Evolutionary conservation across 768 basidiomycete genomes (phyloP).

Genomic region (Steccherinum ochraceum): DNA sequence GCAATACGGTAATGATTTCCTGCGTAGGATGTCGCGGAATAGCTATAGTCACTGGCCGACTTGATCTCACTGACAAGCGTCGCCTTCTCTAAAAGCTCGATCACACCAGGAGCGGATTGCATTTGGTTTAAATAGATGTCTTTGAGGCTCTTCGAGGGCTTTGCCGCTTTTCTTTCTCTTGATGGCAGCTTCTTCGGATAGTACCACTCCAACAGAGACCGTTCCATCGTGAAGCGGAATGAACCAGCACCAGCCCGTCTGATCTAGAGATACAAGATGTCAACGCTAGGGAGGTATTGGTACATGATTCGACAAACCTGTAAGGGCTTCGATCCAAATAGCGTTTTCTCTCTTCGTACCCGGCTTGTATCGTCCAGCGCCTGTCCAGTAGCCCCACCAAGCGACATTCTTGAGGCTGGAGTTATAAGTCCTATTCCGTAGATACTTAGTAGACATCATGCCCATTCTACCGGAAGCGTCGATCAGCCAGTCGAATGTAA

Average conservation of each 20-base stretch:
- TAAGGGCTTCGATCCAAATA: conserved; percentile 47
- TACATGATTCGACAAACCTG: conserved; percentile 43
- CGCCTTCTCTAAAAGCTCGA: no score
- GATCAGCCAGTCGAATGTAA: conserved; percentile 56
- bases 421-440: conserved; percentile 60
- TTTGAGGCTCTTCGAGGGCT: no score
- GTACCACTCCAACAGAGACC: conserved; percentile 41
- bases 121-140: no score
- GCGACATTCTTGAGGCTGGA: conserved; percentile 62
- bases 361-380: conserved; percentile 32
- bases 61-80: no score
- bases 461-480: conserved; percentile 67
- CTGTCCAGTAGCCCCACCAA: conserved; percentile 66
- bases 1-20: no score
- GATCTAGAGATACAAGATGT: conserved; percentile 25
- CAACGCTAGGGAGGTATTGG: neutral
- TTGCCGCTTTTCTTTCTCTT: no score
- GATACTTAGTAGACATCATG: conserved; percentile 52
- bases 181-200: neutral
- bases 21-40: no score
- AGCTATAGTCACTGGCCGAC: no score
- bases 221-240: conserved; percentile 39
- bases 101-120: no score
- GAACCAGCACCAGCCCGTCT: conserved; percentile 47
- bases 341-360: conserved; percentile 20